Evolutionary conservation across 2,329 filamentous ascomycete genomes (phyloP), one percentile per base, ranked within the genome.

Genomic region (Rhytidhysteron rufulum): DNA sequence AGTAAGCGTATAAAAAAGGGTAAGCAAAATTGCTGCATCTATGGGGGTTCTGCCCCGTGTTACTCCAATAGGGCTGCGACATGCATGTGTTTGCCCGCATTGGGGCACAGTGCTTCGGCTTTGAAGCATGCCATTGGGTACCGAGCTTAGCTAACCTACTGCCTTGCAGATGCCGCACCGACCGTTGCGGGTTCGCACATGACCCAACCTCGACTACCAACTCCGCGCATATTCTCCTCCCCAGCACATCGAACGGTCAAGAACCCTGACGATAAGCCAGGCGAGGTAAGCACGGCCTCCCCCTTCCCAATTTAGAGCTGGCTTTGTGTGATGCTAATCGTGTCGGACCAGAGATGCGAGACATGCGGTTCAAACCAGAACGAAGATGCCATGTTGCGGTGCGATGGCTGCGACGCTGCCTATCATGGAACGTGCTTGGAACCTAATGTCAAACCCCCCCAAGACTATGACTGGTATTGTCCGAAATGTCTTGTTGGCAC

Each of bases 171-270:
- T 61, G 68, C 67, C 31, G 72, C 75, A 25, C 88, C 91, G 31
- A 95, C 88, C 24, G 88, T 98, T 51, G 89, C 89, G 49, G 93
- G 93, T 40, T 97, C 91, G 38, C 89, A 97, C 68, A 97, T 97
- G 89, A 93, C 88, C 45, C 80, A 91, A 57, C 89, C 95, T 59
- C 86, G 91, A 39, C 88, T 91, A 41, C 83, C 86, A 19, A 83
- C 83, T 13, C 87, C 84, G 15, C 78, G 80, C 47, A 73, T 82
- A 43, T 74, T 70, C 38, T 39, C 60, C 71, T 39, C 60, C 71
- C 31, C 73, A 74, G 35, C 74, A 76, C 34, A 80, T 54, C 76
- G 76, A 46, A 73, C 73, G 25, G 70, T 27, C 24, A 27, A 13
- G 13, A 27, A 27, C 24, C 44, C 56, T 16, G 60, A 73, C 37